Evolutionary conservation across 2,329 filamentous ascomycete genomes (phyloP).

Genomic region (Emydomyces testavorans): DNA sequence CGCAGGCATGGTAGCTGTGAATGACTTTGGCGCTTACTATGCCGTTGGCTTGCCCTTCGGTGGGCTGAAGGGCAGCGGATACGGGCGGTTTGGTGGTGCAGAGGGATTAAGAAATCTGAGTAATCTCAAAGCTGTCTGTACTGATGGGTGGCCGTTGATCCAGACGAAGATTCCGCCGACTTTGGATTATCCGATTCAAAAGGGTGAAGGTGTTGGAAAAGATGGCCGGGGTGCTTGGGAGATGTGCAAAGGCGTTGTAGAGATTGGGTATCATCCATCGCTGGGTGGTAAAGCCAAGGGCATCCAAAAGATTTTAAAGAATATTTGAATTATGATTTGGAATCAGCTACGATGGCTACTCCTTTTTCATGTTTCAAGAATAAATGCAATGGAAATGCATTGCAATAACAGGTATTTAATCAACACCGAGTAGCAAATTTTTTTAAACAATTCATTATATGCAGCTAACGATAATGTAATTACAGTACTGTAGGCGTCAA

Average conservation of each 20-base stretch:
- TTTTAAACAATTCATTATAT: background rate
- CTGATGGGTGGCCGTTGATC: slow-evolving; percentile 53
- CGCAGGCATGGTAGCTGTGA: slow-evolving; percentile 84
- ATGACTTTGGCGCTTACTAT: slow-evolving; percentile 91
- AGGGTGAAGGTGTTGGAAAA: slow-evolving; percentile 40
- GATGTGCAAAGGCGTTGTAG: slow-evolving; percentile 36
- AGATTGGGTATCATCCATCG: slow-evolving; percentile 38
- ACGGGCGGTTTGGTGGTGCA: slow-evolving; percentile 82
- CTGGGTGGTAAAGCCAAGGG: slow-evolving; percentile 32
- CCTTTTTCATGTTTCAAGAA: background rate
- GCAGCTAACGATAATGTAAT: background rate
- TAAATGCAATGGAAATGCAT: background rate
- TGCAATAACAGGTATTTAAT: background rate
- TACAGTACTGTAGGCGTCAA: background rate
- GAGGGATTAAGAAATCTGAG: slow-evolving; percentile 77
- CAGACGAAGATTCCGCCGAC: slow-evolving; percentile 69
- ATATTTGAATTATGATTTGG: slow-evolving; percentile 23
- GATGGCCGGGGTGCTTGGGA: slow-evolving; percentile 55
- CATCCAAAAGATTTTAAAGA: slow-evolving; percentile 29
- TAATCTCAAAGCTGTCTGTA: slow-evolving; percentile 77
- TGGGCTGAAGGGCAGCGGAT: slow-evolving; percentile 76
- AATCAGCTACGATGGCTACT: background rate
- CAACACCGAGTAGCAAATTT: background rate
- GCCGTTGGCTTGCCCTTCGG: slow-evolving; percentile 92
- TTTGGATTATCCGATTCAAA: slow-evolving; percentile 67